Conservation (phyloP, 2,329 filamentous ascomycete species). For the Sporothrix pseudoabietina region DNA sequence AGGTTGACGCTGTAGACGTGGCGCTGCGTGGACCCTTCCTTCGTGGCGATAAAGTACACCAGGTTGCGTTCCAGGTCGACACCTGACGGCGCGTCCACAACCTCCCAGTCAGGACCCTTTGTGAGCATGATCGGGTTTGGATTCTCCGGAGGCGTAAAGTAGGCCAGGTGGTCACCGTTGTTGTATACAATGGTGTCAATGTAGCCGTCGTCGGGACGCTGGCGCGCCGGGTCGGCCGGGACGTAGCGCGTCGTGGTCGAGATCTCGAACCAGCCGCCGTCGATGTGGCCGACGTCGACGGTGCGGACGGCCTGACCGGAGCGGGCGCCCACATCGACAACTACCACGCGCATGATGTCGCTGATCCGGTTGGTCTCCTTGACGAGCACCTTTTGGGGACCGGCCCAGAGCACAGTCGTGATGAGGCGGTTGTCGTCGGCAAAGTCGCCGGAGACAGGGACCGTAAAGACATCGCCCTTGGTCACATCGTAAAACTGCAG, state of each 20-base stretch:
- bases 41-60: constrained; percentile 88
- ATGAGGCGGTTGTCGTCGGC: constrained; percentile 81
- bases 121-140: constrained; percentile 83
- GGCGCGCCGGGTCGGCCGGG: constrained; percentile 76
- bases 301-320: constrained; percentile 77
- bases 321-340: constrained; percentile 76
- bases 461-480: constrained; percentile 75
- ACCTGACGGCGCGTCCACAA: constrained; percentile 79
- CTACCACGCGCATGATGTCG: constrained; percentile 81
- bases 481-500: constrained; percentile 85
- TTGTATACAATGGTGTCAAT: constrained; percentile 87
- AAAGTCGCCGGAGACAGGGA: constrained; percentile 77
- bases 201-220: constrained; percentile 82
- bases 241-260: constrained; percentile 83
- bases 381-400: constrained; percentile 73
- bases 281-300: constrained; percentile 77
- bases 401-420: constrained; percentile 90
- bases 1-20: constrained; percentile 90
- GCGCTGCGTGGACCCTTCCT: constrained; percentile 83
- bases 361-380: constrained; percentile 94
- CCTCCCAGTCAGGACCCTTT: constrained; percentile 80
- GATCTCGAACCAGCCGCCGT: constrained; percentile 97
- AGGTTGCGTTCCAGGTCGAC: constrained; percentile 83
- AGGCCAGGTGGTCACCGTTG: constrained; percentile 86
- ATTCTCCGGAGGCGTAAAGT: constrained; percentile 87